Percentiles rank a stretch among this genome's conserved stretches.
phyloP scores from a whole-genome alignment of 306 rosid species.

The Pachyrhizus erosus region DNA sequence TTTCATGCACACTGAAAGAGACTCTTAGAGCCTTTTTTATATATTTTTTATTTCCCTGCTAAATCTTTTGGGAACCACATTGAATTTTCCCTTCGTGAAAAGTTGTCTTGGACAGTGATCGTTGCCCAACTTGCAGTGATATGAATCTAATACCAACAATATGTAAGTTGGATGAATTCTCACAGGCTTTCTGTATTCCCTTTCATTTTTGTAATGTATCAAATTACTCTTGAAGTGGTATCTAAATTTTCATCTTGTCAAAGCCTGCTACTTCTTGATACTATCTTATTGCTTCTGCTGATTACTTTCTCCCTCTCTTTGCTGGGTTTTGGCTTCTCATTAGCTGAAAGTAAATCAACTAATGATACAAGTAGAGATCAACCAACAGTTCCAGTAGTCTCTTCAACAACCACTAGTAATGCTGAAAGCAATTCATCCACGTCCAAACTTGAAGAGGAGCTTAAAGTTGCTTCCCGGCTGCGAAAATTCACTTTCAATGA shows the following conservation, averaged over 20 bases:
- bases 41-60: not conserved
- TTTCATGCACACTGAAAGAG: conserved; percentile 5
- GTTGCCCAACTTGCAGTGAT: not conserved
- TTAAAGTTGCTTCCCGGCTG: conserved; percentile 82
- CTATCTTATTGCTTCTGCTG: conserved; percentile 2
- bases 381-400: conserved; percentile 63
- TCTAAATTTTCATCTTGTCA: not conserved
- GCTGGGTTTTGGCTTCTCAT: conserved; percentile 24
- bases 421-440: conserved; percentile 85
- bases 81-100: not conserved
- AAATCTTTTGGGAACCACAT: not conserved
- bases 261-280: not conserved
- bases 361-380: conserved; percentile 78
- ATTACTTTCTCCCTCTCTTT: not conserved
- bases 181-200: conserved; percentile 2
- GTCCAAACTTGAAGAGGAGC: conserved; percentile 84
- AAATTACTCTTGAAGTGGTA: not conserved
- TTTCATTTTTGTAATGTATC: not conserved
- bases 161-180: not conserved
- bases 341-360: conserved; percentile 71
- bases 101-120: not conserved
- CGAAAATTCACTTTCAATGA: conserved; percentile 81
- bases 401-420: conserved; percentile 81
- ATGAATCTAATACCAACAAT: not conserved
- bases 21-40: not conserved